Base-by-base conservation (phyloP, 2,329 filamentous ascomycete genomes). In the Xylaria multiplex region DNA sequence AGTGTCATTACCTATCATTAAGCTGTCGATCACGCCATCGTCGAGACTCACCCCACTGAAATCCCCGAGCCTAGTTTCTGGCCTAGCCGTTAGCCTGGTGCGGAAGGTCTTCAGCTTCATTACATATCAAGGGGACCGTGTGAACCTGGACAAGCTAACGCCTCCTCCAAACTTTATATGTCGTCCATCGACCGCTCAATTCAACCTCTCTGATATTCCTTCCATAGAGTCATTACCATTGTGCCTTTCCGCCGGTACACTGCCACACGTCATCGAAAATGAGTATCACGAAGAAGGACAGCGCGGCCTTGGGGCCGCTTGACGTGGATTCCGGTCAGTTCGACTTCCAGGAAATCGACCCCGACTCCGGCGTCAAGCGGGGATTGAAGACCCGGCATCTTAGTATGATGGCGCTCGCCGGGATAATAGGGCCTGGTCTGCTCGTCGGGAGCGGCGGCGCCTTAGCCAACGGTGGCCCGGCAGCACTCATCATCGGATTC, bases 381-480 rank as follows among this genome's bases (percentile, higher is more conserved):
- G 90, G 88, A 1, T 83, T 92, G 60, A 90, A 91, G 78, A 90
- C 82, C 14, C 77, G 83, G 30, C 84, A n/a, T n/a, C n/a, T n/a
- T n/a, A n/a, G n/a, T n/a, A n/a, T n/a, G n/a, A n/a, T 88, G 85
- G 86, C 86, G 6, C 76, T 88, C 70, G 89, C 84, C 69, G 88
- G 81, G 72, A 90, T 82, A 79, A 88, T 85, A 66, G 91, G 91
- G 0, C 90, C 91, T 3, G 91, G 91, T 24, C 81, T 93, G 46
- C 83, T 93, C 2, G 88, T 93, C 60, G 91, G 91, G 16, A 85
- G 89, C 2, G 91, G 91, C 42, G 87, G 89, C 53, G 91, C 91
- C 0, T 80, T 94, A 27, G 82, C 85, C 13, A 86, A 83, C 48
- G 91, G 90, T 62, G 91, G 91, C 0, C 91, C 91, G 16, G 91